A percentile compares a stretch with the other conserved stretches of the same genome.
Evolutionary conservation across 345 rosid genomes (phyloP).

Genomic region (Rhizophora apiculata): DNA sequence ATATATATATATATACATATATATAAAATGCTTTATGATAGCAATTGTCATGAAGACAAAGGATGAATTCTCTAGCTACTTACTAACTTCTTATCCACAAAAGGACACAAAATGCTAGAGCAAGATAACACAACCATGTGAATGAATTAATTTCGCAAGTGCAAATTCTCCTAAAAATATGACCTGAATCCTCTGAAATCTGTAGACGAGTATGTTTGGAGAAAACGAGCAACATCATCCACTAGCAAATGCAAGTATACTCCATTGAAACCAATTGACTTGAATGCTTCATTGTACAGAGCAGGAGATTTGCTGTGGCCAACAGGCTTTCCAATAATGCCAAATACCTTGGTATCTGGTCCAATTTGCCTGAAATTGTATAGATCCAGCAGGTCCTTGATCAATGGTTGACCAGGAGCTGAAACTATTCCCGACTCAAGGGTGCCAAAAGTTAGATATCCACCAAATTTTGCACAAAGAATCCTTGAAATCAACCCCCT

Average conservation of each 20-base stretch:
- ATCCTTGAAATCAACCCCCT: conserved; percentile 86
- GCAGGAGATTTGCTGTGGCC: conserved; percentile 93
- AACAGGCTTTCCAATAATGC: conserved; percentile 89
- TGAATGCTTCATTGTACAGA: conserved; percentile 84
- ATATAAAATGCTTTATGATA: no score
- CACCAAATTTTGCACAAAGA: conserved; percentile 88
- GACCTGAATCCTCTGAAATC: conserved; percentile 97
- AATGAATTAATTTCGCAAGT: not conserved
- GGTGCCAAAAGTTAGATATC: conserved; percentile 85
- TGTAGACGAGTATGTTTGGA: conserved; percentile 67
- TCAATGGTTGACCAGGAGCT: conserved; percentile 93
- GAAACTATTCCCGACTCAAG: conserved; percentile 76
- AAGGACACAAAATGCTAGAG: no score
- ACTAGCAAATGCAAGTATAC: conserved; percentile 74
- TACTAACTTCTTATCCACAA: no score
- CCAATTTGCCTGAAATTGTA: conserved; percentile 79
- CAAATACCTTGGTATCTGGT: conserved; percentile 85
- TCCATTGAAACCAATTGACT: conserved; percentile 72
- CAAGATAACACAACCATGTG: no score
- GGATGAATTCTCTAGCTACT: no score
- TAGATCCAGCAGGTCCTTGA: conserved; percentile 64
- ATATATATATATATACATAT: no score
- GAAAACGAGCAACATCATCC: conserved; percentile 69
- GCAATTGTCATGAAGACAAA: no score
- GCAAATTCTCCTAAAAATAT: conserved; percentile 4